phyloP scores from a whole-genome alignment of 306 rosid species.

The Trifolium repens region DNA sequence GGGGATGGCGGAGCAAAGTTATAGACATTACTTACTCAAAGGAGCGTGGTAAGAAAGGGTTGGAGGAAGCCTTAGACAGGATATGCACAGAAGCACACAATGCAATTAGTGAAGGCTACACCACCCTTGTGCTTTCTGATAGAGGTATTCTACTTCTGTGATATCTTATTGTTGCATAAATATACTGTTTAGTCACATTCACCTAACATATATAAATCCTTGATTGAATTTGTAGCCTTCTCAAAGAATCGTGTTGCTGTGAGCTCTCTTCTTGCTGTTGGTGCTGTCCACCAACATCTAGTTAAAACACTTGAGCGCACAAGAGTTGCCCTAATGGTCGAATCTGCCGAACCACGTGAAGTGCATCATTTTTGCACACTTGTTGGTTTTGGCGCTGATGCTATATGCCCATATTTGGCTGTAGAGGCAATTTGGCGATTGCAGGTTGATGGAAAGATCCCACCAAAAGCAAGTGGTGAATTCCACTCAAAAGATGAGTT shows the following conservation, averaged over 20 bases:
- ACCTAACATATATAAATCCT: constrained; percentile 28
- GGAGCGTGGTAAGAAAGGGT: constrained; percentile 72
- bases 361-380: constrained; percentile 98
- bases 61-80: constrained; percentile 86
- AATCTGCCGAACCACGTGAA: constrained; percentile 99
- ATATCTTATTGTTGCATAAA: constrained; percentile 23
- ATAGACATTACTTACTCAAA: constrained; percentile 87
- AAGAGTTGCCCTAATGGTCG: constrained; percentile 85
- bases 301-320: constrained; percentile 94
- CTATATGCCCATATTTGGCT: constrained; percentile 90
- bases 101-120: constrained; percentile 86
- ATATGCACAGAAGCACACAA: constrained; percentile 81
- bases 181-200: constrained; percentile 5
- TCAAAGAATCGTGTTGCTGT: constrained; percentile 79
- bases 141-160: constrained; percentile 66
- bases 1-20: constrained; percentile 94
- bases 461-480: constrained; percentile 72
- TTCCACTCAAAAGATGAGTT: constrained; percentile 75
- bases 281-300: constrained; percentile 94
- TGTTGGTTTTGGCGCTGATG: constrained; percentile 97
- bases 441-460: constrained; percentile 96
- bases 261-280: constrained; percentile 96
- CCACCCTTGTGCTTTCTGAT: constrained; percentile 88
- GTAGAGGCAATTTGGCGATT: constrained; percentile 89
- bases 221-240: constrained; percentile 63